Conservation (phyloP, 1,284 basidiomycete species). For the Pholiota adiposa region DNA sequence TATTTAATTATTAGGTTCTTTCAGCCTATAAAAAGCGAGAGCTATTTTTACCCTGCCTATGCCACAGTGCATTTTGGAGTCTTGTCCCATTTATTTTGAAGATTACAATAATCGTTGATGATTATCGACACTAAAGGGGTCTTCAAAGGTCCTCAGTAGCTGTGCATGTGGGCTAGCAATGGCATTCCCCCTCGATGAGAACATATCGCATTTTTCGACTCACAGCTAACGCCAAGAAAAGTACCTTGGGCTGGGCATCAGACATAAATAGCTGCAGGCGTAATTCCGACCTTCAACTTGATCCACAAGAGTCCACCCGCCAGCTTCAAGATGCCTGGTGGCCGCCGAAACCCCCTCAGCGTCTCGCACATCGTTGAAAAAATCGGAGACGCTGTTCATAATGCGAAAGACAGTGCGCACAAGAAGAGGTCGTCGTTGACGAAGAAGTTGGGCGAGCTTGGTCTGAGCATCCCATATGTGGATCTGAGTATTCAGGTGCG, state of each 20-base stretch:
- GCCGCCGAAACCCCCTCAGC: constrained; percentile 38
- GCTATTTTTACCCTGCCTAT: not conserved
- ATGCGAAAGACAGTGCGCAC: constrained; percentile 27
- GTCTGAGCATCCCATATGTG: constrained; percentile 42
- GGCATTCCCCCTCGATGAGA: no score
- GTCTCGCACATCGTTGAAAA: constrained; percentile 34
- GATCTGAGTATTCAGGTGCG: constrained; percentile 54
- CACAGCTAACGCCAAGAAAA: not conserved
- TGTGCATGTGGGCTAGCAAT: not conserved
- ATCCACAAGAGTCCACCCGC: not conserved
- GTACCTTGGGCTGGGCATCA: not conserved
- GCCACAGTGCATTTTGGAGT: no score
- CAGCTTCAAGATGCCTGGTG: constrained; percentile 28
- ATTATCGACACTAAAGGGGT: not conserved
- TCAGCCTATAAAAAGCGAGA: no score
- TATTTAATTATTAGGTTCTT: no score
- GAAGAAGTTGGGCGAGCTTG: constrained; percentile 33
- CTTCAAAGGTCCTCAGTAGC: not conserved
- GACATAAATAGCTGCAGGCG: not conserved
- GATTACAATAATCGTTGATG: no score
- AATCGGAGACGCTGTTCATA: constrained; percentile 39
- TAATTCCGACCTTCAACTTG: not conserved
- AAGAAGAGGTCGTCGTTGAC: constrained; percentile 33
- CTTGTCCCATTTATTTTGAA: no score
- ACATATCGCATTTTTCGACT: no score